Conservation (phyloP, 1,139 yeast species). For the Pichia sp. region DNA sequence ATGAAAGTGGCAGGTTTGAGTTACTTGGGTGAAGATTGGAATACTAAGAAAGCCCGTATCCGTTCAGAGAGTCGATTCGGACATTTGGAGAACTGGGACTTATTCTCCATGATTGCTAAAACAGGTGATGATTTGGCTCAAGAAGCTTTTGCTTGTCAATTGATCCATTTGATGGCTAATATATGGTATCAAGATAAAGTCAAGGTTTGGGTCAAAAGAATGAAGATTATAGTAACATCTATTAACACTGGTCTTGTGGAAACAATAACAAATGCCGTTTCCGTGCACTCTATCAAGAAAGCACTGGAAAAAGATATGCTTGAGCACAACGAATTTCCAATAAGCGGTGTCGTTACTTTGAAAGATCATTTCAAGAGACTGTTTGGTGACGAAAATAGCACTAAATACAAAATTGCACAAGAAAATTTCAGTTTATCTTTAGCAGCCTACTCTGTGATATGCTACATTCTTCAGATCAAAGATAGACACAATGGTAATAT, state of each 20-base stretch:
- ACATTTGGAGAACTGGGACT: constrained; percentile 85
- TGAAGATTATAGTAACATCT: constrained; percentile 88
- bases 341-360: constrained; percentile 65
- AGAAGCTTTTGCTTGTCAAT: constrained; percentile 95
- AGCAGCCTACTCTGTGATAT: constrained; percentile 84
- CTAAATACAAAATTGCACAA: constrained; percentile 65
- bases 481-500: constrained; percentile 97
- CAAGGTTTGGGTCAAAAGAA: constrained; percentile 84
- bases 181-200: constrained; percentile 70
- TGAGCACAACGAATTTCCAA: constrained; percentile 58
- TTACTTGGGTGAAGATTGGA: constrained; percentile 91
- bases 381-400: constrained; percentile 57
- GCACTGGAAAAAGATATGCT: constrained; percentile 76
- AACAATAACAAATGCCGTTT: constrained; percentile 89
- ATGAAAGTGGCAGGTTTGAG: constrained; percentile 69
- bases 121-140: constrained; percentile 95
- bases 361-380: constrained; percentile 71
- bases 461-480: constrained; percentile 84
- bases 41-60: constrained; percentile 71
- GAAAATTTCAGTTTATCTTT: constrained; percentile 77
- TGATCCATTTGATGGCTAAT: constrained; percentile 77
- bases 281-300: constrained; percentile 90
- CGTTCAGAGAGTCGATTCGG: constrained; percentile 75
- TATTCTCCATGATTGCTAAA: constrained; percentile 91
- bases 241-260: constrained; percentile 90